These are phyloP conservation scores for Drosera capensis DNA, from an alignment of 148 eudicot genomes.

Conservation along the genomic window DNA sequence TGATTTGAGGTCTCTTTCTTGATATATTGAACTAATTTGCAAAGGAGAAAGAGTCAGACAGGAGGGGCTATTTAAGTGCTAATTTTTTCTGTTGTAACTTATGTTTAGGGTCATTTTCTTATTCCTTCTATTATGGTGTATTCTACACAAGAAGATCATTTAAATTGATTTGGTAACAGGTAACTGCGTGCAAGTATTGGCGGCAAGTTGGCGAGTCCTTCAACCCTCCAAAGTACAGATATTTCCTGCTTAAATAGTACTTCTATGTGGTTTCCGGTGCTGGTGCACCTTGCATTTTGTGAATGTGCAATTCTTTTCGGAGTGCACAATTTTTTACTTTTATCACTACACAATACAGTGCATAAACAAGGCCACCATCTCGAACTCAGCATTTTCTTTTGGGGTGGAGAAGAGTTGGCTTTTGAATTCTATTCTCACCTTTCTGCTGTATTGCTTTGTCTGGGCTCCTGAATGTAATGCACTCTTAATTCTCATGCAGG, in stretches of 20 bases:
- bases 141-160: not conserved
- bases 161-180: slow-evolving; percentile 17
- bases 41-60: too few species aligned
- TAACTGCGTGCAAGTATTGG: slow-evolving; percentile 73
- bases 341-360: too few species aligned
- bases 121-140: not conserved
- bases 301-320: too few species aligned
- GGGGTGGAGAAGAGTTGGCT: too few species aligned
- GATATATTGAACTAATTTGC: too few species aligned
- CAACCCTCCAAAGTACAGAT: slow-evolving; percentile 72
- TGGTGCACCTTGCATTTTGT: not conserved
- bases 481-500: slow-evolving; percentile 26
- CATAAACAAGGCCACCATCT: too few species aligned
- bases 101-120: not conserved
- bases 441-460: not conserved
- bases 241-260: not conserved
- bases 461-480: not conserved
- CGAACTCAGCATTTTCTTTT: too few species aligned
- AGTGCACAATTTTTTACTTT: too few species aligned
- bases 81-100: not conserved
- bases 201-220: slow-evolving; percentile 93
- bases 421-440: too few species aligned
- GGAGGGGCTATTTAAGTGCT: too few species aligned
- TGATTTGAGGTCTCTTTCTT: too few species aligned
- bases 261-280: not conserved